Conservation (phyloP, 176 grass and related monocot species). For the Oryza meridionalis region DNA sequence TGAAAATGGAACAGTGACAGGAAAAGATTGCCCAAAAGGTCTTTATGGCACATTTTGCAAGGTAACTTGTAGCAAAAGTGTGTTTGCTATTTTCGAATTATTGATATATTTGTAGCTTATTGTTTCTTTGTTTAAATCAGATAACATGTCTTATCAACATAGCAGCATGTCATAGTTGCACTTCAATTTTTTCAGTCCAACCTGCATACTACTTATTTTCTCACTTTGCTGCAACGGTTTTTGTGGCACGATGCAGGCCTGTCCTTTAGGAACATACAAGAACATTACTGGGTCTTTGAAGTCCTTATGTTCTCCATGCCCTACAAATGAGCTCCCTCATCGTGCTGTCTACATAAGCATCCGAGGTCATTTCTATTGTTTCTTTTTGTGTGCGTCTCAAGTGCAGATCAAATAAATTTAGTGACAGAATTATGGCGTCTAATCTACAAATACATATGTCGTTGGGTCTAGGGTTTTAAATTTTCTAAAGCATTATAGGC, state of each 20-base stretch:
- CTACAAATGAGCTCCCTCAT: slow-evolving; percentile 70
- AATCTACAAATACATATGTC: slow-evolving; percentile 7
- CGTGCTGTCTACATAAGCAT: slow-evolving; percentile 68
- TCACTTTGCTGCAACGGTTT: slow-evolving; percentile 31
- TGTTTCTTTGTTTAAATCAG: slow-evolving; percentile 21
- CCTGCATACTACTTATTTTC: slow-evolving; percentile 25
- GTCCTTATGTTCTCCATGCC: slow-evolving; percentile 73
- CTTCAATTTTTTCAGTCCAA: slow-evolving; percentile 6
- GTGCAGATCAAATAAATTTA: not conserved
- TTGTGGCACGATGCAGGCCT: slow-evolving; percentile 66
- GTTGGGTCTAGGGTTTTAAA: slow-evolving; percentile 3
- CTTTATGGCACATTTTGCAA: slow-evolving; percentile 98
- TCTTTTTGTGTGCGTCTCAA: slow-evolving; percentile 24
- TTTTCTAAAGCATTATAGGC: not conserved
- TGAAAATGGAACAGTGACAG: slow-evolving; percentile 87
- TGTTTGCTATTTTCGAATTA: slow-evolving; percentile 2
- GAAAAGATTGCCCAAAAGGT: slow-evolving; percentile 87
- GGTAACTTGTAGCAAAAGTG: slow-evolving; percentile 50
- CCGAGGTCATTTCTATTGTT: slow-evolving; percentile 55
- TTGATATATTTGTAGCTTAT: slow-evolving; percentile 23
- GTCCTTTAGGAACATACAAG: slow-evolving; percentile 96
- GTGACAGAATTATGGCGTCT: slow-evolving; percentile 13
- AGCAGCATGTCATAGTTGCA: not conserved
- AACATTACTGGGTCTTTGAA: slow-evolving; percentile 90
- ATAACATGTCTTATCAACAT: slow-evolving; percentile 18